Percentiles rank a stretch among this genome's conserved stretches.
These are phyloP conservation scores for Rheum nobile DNA, from an alignment of 148 eudicot genomes.

Conservation along the genomic window DNA sequence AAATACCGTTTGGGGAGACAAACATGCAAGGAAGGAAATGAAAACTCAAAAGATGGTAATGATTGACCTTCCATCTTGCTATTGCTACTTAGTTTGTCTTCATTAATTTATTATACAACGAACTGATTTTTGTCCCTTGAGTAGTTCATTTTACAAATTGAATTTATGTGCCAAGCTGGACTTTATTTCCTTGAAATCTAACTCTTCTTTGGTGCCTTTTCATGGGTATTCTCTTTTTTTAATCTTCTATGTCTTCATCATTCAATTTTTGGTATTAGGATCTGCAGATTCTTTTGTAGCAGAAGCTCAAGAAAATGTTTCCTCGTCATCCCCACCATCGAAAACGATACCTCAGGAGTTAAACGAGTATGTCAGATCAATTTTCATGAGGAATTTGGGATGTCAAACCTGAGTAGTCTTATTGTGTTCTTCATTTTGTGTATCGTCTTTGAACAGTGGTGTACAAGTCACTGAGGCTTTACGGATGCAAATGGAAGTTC, in stretches of 20 bases:
- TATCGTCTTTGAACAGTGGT: conserved; percentile 32
- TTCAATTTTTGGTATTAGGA: background rate
- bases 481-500: conserved; percentile 76
- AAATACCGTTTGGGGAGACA: conserved; percentile 40
- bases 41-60: conserved; percentile 31
- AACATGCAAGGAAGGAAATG: conserved; percentile 28
- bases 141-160: background rate
- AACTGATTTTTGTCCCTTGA: background rate
- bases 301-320: conserved; percentile 54
- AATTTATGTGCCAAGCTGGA: background rate
- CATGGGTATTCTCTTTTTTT: background rate
- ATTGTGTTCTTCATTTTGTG: background rate
- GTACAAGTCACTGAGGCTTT: conserved; percentile 76
- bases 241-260: background rate
- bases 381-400: background rate
- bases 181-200: background rate
- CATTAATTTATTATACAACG: background rate
- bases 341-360: conserved; percentile 46
- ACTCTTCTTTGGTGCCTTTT: background rate
- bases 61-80: background rate
- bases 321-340: conserved; percentile 48
- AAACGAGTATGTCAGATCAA: conserved; percentile 40
- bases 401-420: background rate
- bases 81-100: background rate
- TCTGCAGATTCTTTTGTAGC: conserved; percentile 42